A percentile compares a stretch with the other conserved stretches of the same genome.
Conservation (phyloP, 306 rosid species). For the Vigna radiata region DNA sequence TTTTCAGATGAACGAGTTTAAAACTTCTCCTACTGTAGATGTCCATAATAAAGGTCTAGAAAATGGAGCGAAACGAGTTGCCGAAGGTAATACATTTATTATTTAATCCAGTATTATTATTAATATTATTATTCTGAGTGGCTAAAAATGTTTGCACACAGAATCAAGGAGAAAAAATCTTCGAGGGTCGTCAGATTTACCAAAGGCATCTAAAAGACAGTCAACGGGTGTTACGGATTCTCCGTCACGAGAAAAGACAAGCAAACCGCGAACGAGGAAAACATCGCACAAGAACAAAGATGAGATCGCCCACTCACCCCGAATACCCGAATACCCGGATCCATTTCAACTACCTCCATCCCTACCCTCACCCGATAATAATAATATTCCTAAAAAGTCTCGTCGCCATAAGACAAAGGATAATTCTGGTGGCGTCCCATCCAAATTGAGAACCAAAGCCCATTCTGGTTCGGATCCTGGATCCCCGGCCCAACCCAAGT, state of each 20-base stretch:
- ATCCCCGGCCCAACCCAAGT: constrained; percentile 34
- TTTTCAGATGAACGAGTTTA: constrained; percentile 79
- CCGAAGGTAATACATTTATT: constrained; percentile 43
- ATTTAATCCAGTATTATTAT: not conserved
- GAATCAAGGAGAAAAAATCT: constrained; percentile 48
- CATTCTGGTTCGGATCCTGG: constrained; percentile 33
- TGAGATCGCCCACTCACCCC: constrained; percentile 3
- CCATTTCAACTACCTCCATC: constrained; percentile 31
- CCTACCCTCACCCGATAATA: constrained; percentile 37
- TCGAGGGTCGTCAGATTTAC: constrained; percentile 58
- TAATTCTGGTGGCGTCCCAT: constrained; percentile 3
- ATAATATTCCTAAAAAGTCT: constrained; percentile 57
- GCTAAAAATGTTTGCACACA: constrained; percentile 14
- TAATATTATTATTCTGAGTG: too few relatives aligned
- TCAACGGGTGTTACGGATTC: constrained; percentile 35
- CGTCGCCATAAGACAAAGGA: constrained; percentile 80
- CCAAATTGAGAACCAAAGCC: constrained; percentile 54
- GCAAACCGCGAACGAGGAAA: constrained; percentile 51
- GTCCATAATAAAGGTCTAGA: constrained; percentile 39
- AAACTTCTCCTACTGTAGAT: constrained; percentile 52
- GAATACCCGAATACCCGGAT: constrained; percentile 24
- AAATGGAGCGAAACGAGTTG: constrained; percentile 43
- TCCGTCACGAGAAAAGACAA: constrained; percentile 62
- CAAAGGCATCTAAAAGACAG: constrained; percentile 61
- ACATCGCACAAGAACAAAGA: constrained; percentile 54